phyloP scores from a whole-genome alignment of 345 rosid species.

The Eucalyptus grandis region DNA sequence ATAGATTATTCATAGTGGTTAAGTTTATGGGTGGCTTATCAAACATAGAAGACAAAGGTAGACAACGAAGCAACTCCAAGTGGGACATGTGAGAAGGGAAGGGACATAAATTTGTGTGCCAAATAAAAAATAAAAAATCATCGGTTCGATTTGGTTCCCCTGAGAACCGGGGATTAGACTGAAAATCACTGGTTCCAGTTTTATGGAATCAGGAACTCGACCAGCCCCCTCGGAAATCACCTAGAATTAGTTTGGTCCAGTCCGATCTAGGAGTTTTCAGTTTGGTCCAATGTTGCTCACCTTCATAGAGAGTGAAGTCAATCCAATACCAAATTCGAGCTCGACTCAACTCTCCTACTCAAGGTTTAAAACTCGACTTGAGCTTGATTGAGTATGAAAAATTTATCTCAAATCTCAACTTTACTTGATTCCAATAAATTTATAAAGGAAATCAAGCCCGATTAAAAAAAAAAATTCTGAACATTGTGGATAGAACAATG shows the following conservation, averaged over 20 bases:
- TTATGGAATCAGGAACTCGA: not conserved
- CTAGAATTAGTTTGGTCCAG: fast-evolving
- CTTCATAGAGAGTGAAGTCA: not conserved
- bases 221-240: fast-evolving
- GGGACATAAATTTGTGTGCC: not conserved
- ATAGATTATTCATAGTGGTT: not conserved
- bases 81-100: not conserved
- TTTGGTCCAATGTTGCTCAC: not conserved
- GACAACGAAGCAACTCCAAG: not conserved
- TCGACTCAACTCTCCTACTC: not conserved
- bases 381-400: not conserved
- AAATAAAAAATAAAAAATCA: not conserved
- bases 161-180: fast-evolving
- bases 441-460: not conserved
- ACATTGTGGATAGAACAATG: not conserved
- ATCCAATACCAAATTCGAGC: not conserved
- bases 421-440: not conserved
- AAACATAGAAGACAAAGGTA: not conserved
- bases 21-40: not conserved
- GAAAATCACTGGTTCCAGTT: not conserved
- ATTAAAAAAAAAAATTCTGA: not conserved
- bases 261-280: fast-evolving
- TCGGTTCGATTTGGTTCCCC: not conserved
- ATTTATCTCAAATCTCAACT: not conserved
- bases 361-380: not conserved